These are phyloP conservation scores for Incumbomyces delicatus DNA, from an alignment of 2,329 filamentous ascomycete genomes.

Conservation along the genomic window DNA sequence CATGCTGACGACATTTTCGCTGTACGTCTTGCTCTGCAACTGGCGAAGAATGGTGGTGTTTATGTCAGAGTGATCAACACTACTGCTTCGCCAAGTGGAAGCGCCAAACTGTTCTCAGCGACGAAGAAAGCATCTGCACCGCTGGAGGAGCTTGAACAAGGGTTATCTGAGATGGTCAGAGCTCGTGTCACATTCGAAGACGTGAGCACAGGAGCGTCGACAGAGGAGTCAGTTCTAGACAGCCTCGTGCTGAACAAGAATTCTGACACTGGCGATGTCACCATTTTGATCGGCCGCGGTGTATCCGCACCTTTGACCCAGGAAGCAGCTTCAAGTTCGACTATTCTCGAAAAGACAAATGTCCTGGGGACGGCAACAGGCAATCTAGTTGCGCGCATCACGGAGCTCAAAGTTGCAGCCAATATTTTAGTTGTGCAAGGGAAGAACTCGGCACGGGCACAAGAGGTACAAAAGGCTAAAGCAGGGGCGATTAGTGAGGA, in stretches of 20 bases:
- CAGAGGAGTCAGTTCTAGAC: background rate
- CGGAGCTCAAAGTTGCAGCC: background rate
- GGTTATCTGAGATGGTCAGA: background rate
- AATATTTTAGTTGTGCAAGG: conserved; percentile 5
- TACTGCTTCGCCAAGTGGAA: background rate
- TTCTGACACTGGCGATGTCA: conserved; percentile 4
- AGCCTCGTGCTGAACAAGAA: background rate
- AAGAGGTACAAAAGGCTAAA: background rate
- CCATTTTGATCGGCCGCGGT: conserved; percentile 1
- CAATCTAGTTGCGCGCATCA: conserved; percentile 2
- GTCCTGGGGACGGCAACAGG: background rate
- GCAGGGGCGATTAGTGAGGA: conserved; percentile 1
- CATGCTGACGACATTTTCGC: conserved; percentile 72
- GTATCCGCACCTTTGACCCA: background rate
- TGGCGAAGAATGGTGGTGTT: conserved; percentile 68
- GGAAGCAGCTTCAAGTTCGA: background rate
- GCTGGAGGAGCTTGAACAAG: background rate
- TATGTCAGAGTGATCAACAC: conserved; percentile 15
- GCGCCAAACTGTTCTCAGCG: background rate
- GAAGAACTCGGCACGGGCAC: background rate
- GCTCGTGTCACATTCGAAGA: conserved; percentile 1
- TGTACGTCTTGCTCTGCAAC: conserved; percentile 69
- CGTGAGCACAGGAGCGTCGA: background rate
- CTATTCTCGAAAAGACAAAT: background rate
- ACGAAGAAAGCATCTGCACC: background rate